Conservation (phyloP, 2,329 filamentous ascomycete genomes). For the Cryphonectria japonica region DNA sequence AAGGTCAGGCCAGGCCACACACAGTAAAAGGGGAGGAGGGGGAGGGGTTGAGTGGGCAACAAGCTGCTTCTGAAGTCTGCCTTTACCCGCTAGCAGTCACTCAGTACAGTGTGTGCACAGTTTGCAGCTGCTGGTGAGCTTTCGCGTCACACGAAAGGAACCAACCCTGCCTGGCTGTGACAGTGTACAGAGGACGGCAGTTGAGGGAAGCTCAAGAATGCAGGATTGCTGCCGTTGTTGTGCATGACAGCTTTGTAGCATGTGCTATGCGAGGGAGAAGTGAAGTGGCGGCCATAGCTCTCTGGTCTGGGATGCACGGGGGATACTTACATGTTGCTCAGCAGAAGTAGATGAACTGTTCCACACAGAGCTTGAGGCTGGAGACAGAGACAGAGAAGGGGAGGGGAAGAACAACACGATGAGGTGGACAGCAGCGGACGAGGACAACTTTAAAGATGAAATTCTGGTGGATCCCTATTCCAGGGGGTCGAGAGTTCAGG, state of each 20-base stretch:
- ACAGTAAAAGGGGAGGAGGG: not conserved
- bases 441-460: slow-evolving; percentile 31
- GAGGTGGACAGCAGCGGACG: slow-evolving; percentile 20
- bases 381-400: slow-evolving; percentile 19
- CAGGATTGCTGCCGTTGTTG: not conserved
- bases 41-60: too few relatives aligned
- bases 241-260: not conserved
- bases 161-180: not conserved
- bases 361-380: slow-evolving; percentile 5
- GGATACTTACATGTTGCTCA: slow-evolving; percentile 25
- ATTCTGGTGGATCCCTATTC: slow-evolving; percentile 25
- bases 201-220: not conserved
- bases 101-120: not conserved
- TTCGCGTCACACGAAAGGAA: not conserved
- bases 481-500: slow-evolving; percentile 27
- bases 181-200: not conserved
- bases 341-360: slow-evolving; percentile 8
- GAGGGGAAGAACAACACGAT: slow-evolving; percentile 13
- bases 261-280: not conserved
- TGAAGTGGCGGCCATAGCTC: not conserved
- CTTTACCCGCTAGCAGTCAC: not conserved
- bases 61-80: not conserved
- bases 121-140: not conserved
- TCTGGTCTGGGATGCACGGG: not conserved
- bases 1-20: not conserved